Evolutionary conservation across 805 yeast species (phyloP), one percentile per base, ranked within the genome.

Genomic region (Ogataea trehaloabstinens): DNA sequence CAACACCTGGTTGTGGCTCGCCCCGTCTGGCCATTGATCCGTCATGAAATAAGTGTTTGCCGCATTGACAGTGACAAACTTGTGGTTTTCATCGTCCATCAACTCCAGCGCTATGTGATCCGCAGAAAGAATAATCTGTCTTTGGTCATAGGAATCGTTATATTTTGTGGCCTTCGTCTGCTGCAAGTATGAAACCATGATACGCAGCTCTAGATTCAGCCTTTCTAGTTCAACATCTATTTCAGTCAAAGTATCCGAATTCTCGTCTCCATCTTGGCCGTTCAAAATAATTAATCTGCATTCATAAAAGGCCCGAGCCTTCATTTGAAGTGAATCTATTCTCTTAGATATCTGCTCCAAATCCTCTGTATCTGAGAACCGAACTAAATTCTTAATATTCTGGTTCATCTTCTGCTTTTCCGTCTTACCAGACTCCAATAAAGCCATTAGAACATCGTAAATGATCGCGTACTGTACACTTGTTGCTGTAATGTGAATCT

Each of bases 81-180:
- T 89, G 12, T 66, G 55, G 18, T 85, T 64, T 6, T 72, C 60
- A 8, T 75, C 76, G 40, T 77, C 78, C 40, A 90, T 66, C 48
- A 90, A 64, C 53, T 84, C 91, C 58, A 88, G 66, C 27, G 80
- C 76, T 32, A 89, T 70, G 44, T 82, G 83, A 49, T 85, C 89
- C 0, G 90, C 79, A 29, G 74, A 64, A 13, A 84, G 57, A 17
- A 70, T 63, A 78, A 82, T 76, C 43, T 82, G 78, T 34, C 80
- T 58, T 19, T 70, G 37, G 20, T 64, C 67, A 37, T 68, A 70
- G 4, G 63, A 63, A 19, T 57, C 63, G 18, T 53, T 52, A 31
- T 43, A 55, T 31, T 49, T 52, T 19, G 41, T 44, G 4, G 58
- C 51, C 35, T 60, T 61, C 4, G 55, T 48, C 13, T 53, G 54